Conservation (phyloP, 1,284 basidiomycete species). For the Cystobasidium slooffiae region DNA sequence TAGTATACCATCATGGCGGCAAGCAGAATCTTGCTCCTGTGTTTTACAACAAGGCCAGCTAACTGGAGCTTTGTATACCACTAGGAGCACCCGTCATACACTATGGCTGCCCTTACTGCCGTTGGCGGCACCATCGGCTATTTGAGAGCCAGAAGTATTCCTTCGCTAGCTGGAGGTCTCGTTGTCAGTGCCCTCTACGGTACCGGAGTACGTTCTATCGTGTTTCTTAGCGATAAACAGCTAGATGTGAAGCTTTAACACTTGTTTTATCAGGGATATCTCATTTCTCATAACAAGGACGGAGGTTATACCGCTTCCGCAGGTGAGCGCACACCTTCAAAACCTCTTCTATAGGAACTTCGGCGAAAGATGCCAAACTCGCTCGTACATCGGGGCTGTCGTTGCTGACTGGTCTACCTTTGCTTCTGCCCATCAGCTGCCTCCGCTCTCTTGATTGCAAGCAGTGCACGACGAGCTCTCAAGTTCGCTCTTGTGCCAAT, state of each 20-base stretch:
- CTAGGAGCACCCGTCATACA: constrained; percentile 11
- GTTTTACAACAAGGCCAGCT: too few species aligned
- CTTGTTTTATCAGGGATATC: constrained; percentile 19
- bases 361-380: too few species aligned
- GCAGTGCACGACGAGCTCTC: constrained; percentile 29
- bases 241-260: neutral
- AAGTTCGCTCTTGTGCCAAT: constrained; percentile 30
- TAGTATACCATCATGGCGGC: too few species aligned
- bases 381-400: too few species aligned
- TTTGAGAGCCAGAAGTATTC: constrained; percentile 27
- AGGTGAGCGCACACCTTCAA: neutral
- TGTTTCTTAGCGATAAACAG: neutral
- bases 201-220: constrained; percentile 18
- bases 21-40: too few species aligned
- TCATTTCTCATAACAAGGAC: constrained; percentile 31
- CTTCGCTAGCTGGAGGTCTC: constrained; percentile 40
- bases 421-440: constrained; percentile 9
- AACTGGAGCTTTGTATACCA: too few species aligned
- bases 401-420: neutral
- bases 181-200: constrained; percentile 31
- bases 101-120: constrained; percentile 28
- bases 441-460: constrained; percentile 28
- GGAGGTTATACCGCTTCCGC: constrained; percentile 23
- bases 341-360: too few species aligned
- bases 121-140: constrained; percentile 41